Conservation (phyloP, 495 filamentous ascomycete genomes). For the Aspergillus leporis region DNA sequence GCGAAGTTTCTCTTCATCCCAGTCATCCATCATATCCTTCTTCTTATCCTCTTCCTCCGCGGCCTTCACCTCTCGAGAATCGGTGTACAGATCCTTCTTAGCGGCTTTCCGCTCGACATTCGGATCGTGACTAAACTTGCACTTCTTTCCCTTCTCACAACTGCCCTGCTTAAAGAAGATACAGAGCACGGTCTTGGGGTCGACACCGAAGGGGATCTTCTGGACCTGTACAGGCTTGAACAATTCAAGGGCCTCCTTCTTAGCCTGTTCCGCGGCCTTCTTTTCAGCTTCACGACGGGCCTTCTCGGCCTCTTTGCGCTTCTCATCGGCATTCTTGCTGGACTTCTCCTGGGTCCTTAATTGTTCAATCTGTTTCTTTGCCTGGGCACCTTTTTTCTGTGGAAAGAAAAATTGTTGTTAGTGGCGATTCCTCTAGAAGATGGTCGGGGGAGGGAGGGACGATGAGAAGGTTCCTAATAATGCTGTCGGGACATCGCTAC, state of each 20-base stretch:
- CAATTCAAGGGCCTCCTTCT: slow-evolving; percentile 74
- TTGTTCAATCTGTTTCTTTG: slow-evolving; percentile 85
- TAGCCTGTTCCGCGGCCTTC: slow-evolving; percentile 79
- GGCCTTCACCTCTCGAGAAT: slow-evolving; percentile 67
- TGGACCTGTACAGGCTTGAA: slow-evolving; percentile 95
- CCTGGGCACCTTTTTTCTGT: slow-evolving; percentile 88
- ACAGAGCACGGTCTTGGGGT: slow-evolving; percentile 98
- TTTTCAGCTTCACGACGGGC: slow-evolving; percentile 80
- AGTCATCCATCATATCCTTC: slow-evolving; percentile 89
- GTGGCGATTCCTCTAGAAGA: slow-evolving; percentile 15
- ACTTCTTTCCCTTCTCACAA: slow-evolving; percentile 96
- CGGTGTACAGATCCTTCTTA: slow-evolving; percentile 91
- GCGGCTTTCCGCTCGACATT: slow-evolving; percentile 84
- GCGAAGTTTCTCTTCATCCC: slow-evolving; percentile 95
- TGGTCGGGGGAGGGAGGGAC: slow-evolving; percentile 15
- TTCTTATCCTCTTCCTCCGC: slow-evolving; percentile 79
- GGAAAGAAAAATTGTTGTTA: slow-evolving; percentile 10
- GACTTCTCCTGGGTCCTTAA: slow-evolving; percentile 68
- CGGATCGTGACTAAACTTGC: slow-evolving; percentile 95
- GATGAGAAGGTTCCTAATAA: background rate
- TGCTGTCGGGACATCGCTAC: slow-evolving; percentile 24
- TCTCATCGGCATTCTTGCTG: slow-evolving; percentile 79
- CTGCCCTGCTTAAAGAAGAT: slow-evolving; percentile 94
- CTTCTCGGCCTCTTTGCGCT: slow-evolving; percentile 88
- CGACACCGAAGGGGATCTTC: slow-evolving; percentile 96